Evolutionary conservation across 2,329 filamentous ascomycete genomes (phyloP).

Genomic region (Pseudogymnoascus sp.): DNA sequence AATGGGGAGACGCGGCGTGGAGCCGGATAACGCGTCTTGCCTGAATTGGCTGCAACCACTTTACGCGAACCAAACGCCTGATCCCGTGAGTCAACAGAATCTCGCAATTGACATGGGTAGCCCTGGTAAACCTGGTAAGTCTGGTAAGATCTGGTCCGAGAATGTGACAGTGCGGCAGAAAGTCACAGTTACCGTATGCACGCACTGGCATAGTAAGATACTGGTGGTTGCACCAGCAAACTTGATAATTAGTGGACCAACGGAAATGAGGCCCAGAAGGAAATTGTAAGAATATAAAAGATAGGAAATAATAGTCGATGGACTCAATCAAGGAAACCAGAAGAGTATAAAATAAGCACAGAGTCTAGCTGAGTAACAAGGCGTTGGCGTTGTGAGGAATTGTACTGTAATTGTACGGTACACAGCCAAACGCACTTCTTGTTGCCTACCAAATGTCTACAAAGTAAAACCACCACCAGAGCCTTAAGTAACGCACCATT

Average conservation of each 20-base stretch:
- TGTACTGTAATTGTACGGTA: neutral
- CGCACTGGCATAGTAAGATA: neutral
- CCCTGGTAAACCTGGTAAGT: neutral
- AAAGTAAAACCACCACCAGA: neutral
- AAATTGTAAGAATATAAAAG: neutral
- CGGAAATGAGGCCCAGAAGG: slow-evolving; percentile 7
- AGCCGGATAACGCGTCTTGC: slow-evolving; percentile 10
- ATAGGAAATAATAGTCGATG: neutral
- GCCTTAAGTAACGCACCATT: neutral
- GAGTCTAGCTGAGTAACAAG: neutral
- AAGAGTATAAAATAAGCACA: neutral
- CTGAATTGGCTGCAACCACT: slow-evolving; percentile 11
- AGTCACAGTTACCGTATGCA: neutral
- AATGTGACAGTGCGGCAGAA: slow-evolving; percentile 1
- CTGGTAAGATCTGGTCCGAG: neutral
- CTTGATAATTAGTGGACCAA: slow-evolving; percentile 6
- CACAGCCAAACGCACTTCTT: neutral
- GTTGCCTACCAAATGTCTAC: neutral
- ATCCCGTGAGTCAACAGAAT: slow-evolving; percentile 10
- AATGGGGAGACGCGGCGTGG: slow-evolving; percentile 11
- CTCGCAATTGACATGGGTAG: slow-evolving; percentile 2
- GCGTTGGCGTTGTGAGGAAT: neutral
- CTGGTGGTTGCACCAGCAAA: neutral
- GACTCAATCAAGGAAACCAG: neutral
- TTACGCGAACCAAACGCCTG: slow-evolving; percentile 12